Base-by-base conservation (phyloP, 805 yeast species). In the Ogataea angusta region DNA sequence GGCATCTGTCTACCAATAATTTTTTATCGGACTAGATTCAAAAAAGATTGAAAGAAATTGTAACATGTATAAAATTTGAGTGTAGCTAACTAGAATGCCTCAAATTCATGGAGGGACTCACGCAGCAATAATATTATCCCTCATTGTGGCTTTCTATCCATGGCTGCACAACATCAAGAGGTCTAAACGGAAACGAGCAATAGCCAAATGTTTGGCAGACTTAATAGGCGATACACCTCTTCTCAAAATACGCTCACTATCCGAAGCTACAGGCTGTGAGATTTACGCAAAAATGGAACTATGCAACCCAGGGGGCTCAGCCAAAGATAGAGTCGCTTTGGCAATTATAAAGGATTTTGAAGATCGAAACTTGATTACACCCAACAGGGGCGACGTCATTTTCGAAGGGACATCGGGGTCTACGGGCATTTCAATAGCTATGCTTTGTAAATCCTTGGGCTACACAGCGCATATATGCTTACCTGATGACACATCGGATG, bases 381-480 rank as follows among this genome's bases (percentile, higher is more conserved):
- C 86, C 0, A 60, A 76, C 30, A 63, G 70, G 38, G 88, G 85
- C 1, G 93, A 87, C 54, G 69, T 80, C 10, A 83, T 91, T 1
- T 89, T 81, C 60, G 99, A 91, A 66, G 99, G 99, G 6, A 93
- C 99, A 0, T 82, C 93, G 9, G 99, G 99, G 0, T 89, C 97
- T 0, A 91, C 99, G 0, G 99, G 99, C 3, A 93, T 93, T 10
- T 86, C 96, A 1, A 75, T 91, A 52, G 96, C 97, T 0, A 78
- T 89, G 63, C 71, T 93, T n/a, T 86, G 95, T 47, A 79, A 88
- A 51, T 84, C 96, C 0, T 60, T 85, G 38, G 99, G 99, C 0
- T 90, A 90, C 59, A 78, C 75, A 15, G 85, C 96, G 0, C 96
- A 89, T 54, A 93, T 91, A n/a, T 90, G 95, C 36, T 68, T 93